Conservation (phyloP, 1,284 basidiomycete genomes). For the Ganoderma multipileum region DNA sequence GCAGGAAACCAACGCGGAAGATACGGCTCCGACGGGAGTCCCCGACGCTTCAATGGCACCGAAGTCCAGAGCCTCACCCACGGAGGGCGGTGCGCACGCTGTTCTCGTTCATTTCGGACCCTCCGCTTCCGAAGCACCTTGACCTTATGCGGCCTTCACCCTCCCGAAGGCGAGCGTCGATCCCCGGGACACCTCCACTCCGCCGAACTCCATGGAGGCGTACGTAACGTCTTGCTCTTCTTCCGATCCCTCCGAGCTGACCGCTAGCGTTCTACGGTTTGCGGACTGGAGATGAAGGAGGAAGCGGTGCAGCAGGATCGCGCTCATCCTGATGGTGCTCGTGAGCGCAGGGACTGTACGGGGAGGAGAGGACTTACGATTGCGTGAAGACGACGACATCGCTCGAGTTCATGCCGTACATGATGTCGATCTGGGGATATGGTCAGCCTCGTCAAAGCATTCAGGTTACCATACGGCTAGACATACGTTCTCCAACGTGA, state of each 20-base stretch:
- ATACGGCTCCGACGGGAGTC: background rate
- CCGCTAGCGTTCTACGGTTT: background rate
- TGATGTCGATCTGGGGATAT: background rate
- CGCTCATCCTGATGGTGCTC: background rate
- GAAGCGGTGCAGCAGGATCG: background rate
- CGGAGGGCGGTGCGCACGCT: background rate
- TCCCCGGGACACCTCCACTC: background rate
- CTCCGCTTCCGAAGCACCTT: background rate
- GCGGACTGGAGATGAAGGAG: conserved; percentile 3
- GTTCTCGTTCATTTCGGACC: background rate
- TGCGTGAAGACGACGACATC: conserved; percentile 3
- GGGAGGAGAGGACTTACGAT: background rate
- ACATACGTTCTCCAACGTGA: background rate
- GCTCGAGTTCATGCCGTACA: conserved; percentile 8
- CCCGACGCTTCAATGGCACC: background rate
- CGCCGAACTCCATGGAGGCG: background rate
- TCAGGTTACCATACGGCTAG: background rate
- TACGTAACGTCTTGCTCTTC: background rate
- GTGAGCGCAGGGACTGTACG: background rate
- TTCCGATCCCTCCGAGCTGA: background rate
- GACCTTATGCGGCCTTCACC: background rate
- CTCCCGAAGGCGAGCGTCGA: background rate
- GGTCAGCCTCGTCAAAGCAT: background rate
- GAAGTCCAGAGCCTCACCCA: background rate
- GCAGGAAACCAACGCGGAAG: background rate